phyloP scores from a whole-genome alignment of 352 stramenopile genomes.

The Pythium folliculosum region DNA sequence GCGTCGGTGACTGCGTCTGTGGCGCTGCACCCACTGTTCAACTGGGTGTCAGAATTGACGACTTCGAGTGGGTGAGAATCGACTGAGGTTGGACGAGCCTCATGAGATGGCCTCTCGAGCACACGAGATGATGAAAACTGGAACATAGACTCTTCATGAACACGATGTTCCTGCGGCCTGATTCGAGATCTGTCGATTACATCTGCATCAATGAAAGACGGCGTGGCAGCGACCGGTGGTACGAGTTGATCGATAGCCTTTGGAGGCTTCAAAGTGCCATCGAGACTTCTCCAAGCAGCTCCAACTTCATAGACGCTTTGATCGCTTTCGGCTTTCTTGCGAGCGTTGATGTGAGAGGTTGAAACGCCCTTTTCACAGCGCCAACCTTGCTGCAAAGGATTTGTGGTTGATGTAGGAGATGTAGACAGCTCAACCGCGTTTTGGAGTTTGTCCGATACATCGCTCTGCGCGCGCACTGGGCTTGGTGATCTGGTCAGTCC shows the following conservation, averaged over 20 bases:
- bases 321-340: not conserved
- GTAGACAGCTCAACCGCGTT: too few species aligned
- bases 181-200: not conserved
- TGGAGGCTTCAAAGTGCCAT: not conserved
- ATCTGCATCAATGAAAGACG: not conserved
- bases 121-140: constrained; percentile 7
- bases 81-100: not conserved
- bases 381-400: too few species aligned
- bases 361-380: not conserved
- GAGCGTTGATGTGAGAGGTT: not conserved
- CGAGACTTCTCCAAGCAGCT: not conserved
- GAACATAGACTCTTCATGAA: constrained; percentile 2
- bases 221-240: not conserved
- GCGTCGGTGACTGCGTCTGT: not conserved
- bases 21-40: too few species aligned
- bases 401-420: too few species aligned
- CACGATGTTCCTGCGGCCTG: not conserved
- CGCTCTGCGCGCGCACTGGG: too few species aligned
- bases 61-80: not conserved
- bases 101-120: not conserved
- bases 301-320: not conserved
- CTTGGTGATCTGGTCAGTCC: too few species aligned
- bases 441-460: too few species aligned
- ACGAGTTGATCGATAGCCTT: not conserved
- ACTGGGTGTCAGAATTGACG: not conserved